Evolutionary conservation across 257 asterid genomes (phyloP).

Genomic region (Rubia yunnanensis): DNA sequence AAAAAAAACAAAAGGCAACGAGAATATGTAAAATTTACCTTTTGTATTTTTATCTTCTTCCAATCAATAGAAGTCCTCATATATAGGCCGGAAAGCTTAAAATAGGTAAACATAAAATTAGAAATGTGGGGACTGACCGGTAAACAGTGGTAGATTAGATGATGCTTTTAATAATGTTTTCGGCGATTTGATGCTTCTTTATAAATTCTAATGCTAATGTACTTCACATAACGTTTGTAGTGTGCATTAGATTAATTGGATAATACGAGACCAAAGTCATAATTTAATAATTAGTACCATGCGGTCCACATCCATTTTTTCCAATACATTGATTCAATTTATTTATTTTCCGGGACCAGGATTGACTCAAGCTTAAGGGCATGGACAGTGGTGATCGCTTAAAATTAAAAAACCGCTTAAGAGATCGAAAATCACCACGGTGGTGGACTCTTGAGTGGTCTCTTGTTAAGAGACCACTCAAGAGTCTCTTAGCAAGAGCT

Average conservation of each 20-base stretch:
- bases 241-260: not conserved
- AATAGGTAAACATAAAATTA: not conserved
- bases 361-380: not conserved
- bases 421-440: too few relatives aligned
- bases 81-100: not conserved
- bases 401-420: too few relatives aligned
- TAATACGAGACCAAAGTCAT: not conserved
- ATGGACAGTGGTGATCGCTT: too few relatives aligned
- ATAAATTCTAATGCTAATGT: not conserved
- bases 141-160: not conserved
- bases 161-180: conserved; percentile 10
- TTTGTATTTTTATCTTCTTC: not conserved
- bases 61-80: not conserved
- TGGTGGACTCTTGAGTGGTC: too few relatives aligned
- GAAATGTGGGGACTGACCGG: not conserved
- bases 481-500: too few relatives aligned
- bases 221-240: not conserved
- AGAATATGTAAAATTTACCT: not conserved
- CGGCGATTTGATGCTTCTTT: conserved; percentile 8
- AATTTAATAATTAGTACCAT: not conserved
- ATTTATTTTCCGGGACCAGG: not conserved
- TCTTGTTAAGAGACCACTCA: too few relatives aligned
- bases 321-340: too few relatives aligned
- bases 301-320: not conserved
- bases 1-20: not conserved